Evolutionary conservation across 106 monocot genomes (phyloP).

Genomic region (Gastrodia elata): DNA sequence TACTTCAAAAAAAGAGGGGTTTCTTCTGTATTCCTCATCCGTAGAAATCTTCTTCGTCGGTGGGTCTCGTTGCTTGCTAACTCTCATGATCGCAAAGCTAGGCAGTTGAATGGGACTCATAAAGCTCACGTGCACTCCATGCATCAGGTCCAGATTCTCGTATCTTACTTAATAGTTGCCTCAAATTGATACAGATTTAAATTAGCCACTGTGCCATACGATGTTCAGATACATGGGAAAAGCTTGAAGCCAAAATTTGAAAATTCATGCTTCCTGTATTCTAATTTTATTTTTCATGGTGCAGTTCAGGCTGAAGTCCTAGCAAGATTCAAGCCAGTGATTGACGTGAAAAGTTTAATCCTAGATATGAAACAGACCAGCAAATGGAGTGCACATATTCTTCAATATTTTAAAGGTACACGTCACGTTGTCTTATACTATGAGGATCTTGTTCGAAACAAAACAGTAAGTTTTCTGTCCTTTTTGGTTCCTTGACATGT

Average conservation of each 20-base stretch:
- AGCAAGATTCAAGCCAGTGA: constrained; percentile 57
- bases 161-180: neutral
- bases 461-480: constrained; percentile 31
- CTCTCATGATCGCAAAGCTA: constrained; percentile 46
- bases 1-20: constrained; percentile 64
- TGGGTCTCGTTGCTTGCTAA: constrained; percentile 65
- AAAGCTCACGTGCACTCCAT: constrained; percentile 78
- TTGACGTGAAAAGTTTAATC: constrained; percentile 36
- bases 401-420: constrained; percentile 58
- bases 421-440: constrained; percentile 75
- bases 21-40: constrained; percentile 60
- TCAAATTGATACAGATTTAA: neutral
- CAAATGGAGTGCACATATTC: constrained; percentile 33
- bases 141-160: constrained; percentile 36
- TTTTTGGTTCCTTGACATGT: neutral
- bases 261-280: neutral
- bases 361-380: constrained; percentile 33
- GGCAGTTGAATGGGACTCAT: constrained; percentile 76
- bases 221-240: neutral
- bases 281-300: constrained; percentile 1
- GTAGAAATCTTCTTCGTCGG: constrained; percentile 69
- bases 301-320: constrained; percentile 60
- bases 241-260: neutral
- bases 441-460: constrained; percentile 74
- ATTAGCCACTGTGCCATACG: neutral